A percentile compares a stretch with the other conserved stretches of the same genome.
phyloP scores from a whole-genome alignment of 192 early-diverging fungal genomes.

The Entrophospora sp. region DNA sequence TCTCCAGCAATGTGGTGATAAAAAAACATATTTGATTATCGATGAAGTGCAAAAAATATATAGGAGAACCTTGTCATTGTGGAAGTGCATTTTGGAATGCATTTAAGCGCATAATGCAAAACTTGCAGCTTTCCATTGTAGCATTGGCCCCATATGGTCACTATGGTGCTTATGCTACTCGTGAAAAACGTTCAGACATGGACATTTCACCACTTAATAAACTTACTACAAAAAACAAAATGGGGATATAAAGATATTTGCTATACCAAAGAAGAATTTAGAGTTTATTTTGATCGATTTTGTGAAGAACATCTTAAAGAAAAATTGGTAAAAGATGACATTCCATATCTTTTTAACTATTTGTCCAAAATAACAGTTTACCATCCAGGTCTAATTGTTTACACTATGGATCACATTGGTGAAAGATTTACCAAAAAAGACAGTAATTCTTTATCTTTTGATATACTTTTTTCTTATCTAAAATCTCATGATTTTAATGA shows the following conservation, averaged over 20 bases:
- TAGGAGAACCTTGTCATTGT: not conserved
- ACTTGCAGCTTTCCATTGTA: not conserved
- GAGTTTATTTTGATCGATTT: not conserved
- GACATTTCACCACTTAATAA: not conserved
- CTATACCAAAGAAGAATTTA: slow-evolving; percentile 6
- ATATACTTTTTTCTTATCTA: not conserved
- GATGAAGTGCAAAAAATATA: slow-evolving; percentile 13
- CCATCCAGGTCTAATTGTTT: not conserved
- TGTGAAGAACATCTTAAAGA: not conserved
- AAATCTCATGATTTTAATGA: slow-evolving; percentile 4
- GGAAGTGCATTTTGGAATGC: not conserved
- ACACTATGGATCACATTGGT: not conserved
- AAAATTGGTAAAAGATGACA: not conserved
- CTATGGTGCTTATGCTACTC: not conserved
- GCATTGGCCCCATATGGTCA: not conserved
- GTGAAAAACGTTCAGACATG: not conserved
- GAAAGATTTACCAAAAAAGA: not conserved
- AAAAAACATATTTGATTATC: slow-evolving; percentile 7
- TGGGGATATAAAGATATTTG: slow-evolving; percentile 5
- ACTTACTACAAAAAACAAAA: not conserved
- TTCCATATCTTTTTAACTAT: not conserved
- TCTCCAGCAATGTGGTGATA: not conserved
- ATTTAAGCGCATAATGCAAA: not conserved
- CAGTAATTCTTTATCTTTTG: not conserved
- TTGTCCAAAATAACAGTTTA: not conserved